phyloP scores from a whole-genome alignment of 2,329 filamentous ascomycete genomes.

The Biscogniauxia sp. region DNA sequence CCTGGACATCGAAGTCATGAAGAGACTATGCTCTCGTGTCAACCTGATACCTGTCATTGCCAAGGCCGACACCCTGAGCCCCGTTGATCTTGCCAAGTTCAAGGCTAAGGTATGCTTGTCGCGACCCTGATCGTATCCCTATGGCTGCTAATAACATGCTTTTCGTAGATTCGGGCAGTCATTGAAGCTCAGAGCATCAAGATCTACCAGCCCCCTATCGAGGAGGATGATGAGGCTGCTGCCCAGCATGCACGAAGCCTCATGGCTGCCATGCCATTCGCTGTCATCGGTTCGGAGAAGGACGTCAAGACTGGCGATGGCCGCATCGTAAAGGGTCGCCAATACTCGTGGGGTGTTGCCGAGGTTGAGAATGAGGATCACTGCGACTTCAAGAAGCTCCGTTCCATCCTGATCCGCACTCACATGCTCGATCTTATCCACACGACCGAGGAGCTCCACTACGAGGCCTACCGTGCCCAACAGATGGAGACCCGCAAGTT shows the following conservation, averaged over 20 bases:
- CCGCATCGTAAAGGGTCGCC: slow-evolving; percentile 96
- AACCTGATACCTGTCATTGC: slow-evolving; percentile 98
- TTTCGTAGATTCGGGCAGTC: slow-evolving; percentile 77
- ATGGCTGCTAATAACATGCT: not conserved
- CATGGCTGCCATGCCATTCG: slow-evolving; percentile 97
- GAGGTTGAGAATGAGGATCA: slow-evolving; percentile 99
- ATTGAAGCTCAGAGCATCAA: slow-evolving; percentile 99
- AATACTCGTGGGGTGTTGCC: slow-evolving; percentile 98
- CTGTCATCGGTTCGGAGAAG: slow-evolving; percentile 98
- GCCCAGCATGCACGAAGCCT: slow-evolving; percentile 91
- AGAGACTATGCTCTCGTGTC: slow-evolving; percentile 94
- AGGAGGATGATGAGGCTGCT: slow-evolving; percentile 97
- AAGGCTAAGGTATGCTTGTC: slow-evolving; percentile 76
- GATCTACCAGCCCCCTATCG: slow-evolving; percentile 96
- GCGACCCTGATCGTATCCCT: not conserved
- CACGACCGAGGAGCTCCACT: slow-evolving; percentile 98
- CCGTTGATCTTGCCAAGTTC: slow-evolving; percentile 85
- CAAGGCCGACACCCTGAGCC: slow-evolving; percentile 97
- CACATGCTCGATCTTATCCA: slow-evolving; percentile 99
- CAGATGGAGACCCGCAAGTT: slow-evolving; percentile 99
- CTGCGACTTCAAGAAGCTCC: slow-evolving; percentile 99
- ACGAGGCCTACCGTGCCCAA: slow-evolving; percentile 97
- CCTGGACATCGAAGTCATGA: slow-evolving; percentile 99
- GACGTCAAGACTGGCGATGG: slow-evolving; percentile 96
- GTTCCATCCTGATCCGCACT: slow-evolving; percentile 96